Percentiles rank a stretch among this genome's conserved stretches.
phyloP scores from a whole-genome alignment of 352 stramenopile species.

The Globisporangium nodosum region DNA sequence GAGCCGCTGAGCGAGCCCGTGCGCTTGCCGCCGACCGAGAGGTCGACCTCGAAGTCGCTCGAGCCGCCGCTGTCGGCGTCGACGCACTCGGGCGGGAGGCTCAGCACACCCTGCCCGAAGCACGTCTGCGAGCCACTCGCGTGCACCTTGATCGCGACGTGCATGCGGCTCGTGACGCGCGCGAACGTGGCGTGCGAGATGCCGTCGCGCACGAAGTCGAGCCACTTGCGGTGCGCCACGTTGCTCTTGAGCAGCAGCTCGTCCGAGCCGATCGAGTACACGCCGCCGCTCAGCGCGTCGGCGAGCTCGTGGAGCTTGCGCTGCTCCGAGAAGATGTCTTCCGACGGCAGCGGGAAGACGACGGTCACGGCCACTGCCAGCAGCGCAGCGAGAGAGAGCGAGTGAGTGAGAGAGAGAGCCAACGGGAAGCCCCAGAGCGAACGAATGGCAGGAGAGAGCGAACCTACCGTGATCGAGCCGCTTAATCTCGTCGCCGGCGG shows the following conservation, averaged over 20 bases:
- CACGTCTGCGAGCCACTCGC: constrained; percentile 27
- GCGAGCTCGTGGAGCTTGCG: constrained; percentile 77
- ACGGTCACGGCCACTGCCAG: constrained; percentile 41
- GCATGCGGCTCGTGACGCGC: constrained; percentile 48
- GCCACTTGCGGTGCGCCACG: constrained; percentile 41
- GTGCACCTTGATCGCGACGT: constrained; percentile 71
- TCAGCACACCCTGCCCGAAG: constrained; percentile 68
- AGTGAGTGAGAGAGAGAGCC: no score
- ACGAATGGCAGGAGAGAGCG: neutral
- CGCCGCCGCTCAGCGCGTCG: constrained; percentile 52
- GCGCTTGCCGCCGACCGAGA: constrained; percentile 47
- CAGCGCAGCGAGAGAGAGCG: neutral
- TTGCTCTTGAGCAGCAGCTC: constrained; percentile 34
- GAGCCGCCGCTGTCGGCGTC: constrained; percentile 17
- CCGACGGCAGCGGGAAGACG: constrained; percentile 73
- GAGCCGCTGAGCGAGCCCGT: constrained; percentile 53
- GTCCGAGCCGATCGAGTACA: constrained; percentile 35
- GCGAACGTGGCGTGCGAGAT: constrained; percentile 54
- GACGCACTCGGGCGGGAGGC: constrained; percentile 31
- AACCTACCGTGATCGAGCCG: constrained; percentile 7
- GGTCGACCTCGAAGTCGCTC: constrained; percentile 37
- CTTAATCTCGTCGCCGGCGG: neutral
- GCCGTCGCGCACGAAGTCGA: constrained; percentile 40
- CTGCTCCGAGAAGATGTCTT: constrained; percentile 82
- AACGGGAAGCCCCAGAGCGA: neutral